A percentile compares a stretch with the other conserved stretches of the same genome.
Evolutionary conservation across 176 grass and related monocot genomes (phyloP).

Genomic region (Cocos nucifera): DNA sequence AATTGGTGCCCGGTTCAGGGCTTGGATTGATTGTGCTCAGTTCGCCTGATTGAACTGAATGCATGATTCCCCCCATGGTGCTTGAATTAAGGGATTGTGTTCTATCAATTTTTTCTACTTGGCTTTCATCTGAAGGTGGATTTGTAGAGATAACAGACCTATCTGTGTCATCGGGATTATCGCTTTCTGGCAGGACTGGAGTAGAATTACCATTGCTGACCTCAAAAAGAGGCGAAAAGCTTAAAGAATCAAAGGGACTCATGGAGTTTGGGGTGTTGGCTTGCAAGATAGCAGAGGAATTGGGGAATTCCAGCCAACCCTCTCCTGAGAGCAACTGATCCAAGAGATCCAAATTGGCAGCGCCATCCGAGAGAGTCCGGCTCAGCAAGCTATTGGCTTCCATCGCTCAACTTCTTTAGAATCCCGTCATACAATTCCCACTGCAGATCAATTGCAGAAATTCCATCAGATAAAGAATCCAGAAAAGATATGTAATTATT

Average conservation of each 20-base stretch:
- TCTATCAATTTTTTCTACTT: neutral
- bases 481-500: too few relatives aligned
- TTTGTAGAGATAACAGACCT: neutral
- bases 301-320: too few relatives aligned
- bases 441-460: too few relatives aligned
- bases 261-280: constrained; percentile 25
- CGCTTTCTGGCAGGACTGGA: neutral
- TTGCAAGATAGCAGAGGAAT: constrained; percentile 45
- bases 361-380: constrained; percentile 30
- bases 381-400: constrained; percentile 27
- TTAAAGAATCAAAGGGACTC: constrained; percentile 25
- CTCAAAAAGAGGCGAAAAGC: constrained; percentile 36
- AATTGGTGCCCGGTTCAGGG: neutral
- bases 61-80: neutral
- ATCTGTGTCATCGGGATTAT: neutral
- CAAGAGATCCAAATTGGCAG: constrained; percentile 67
- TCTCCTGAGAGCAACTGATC: constrained; percentile 67
- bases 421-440: too few relatives aligned
- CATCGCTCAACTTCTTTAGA: too few relatives aligned
- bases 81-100: neutral
- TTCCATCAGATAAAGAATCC: too few relatives aligned
- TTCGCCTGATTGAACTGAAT: neutral
- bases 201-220: constrained; percentile 18
- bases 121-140: neutral
- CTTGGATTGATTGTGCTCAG: neutral